phyloP scores from a whole-genome alignment of 768 basidiomycete genomes.

The Baorangia bicolor region DNA sequence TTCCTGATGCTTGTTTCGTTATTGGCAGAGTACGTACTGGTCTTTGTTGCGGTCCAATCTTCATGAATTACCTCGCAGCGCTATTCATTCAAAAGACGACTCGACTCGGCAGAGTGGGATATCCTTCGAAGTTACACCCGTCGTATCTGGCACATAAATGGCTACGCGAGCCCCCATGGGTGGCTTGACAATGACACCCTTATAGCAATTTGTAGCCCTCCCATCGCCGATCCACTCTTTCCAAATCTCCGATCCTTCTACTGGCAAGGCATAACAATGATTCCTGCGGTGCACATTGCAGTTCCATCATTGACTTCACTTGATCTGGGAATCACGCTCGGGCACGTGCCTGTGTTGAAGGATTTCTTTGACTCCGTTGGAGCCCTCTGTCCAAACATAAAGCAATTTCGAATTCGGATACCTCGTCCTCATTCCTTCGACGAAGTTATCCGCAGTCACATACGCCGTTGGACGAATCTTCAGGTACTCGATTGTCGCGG shows the following conservation, averaged over 20 bases:
- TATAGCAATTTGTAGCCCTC: background rate
- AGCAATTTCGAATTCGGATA: background rate
- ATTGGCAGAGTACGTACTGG: background rate
- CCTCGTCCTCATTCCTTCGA: background rate
- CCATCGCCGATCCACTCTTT: background rate
- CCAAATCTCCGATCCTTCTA: background rate
- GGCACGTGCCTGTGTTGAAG: background rate
- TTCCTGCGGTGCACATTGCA: background rate
- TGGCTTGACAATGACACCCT: background rate
- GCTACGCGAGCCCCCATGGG: background rate
- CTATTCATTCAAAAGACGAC: background rate
- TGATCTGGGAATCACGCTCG: background rate
- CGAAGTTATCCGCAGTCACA: background rate
- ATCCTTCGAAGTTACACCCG: conserved; percentile 2
- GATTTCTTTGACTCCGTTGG: background rate
- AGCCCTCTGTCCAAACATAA: background rate
- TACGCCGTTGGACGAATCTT: background rate
- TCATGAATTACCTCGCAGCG: background rate
- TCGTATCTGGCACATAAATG: background rate
- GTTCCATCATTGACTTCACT: background rate
- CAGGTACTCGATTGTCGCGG: background rate
- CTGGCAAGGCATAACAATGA: background rate
- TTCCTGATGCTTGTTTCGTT: background rate
- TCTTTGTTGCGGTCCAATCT: background rate
- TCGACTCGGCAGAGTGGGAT: conserved; percentile 1